Evolutionary conservation across 148 eudicot species (phyloP).

Genomic region (Rhododendron vialii): DNA sequence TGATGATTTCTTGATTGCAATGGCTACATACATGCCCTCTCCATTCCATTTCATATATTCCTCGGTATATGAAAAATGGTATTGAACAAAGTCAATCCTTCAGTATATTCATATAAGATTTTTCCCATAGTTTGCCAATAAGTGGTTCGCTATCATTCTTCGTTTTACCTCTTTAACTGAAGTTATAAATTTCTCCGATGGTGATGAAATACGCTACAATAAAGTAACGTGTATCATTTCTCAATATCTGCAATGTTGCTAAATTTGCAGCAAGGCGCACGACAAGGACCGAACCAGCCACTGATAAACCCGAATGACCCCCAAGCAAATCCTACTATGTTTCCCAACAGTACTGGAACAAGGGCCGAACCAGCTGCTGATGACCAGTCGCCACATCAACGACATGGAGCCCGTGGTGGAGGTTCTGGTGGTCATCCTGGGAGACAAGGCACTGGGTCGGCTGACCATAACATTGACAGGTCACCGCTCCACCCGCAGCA

Average conservation of each 20-base stretch:
- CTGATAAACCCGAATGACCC: constrained; percentile 52
- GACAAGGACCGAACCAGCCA: no score
- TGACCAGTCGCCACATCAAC: constrained; percentile 13
- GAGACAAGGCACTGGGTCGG: constrained; percentile 6
- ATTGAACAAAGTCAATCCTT: not conserved
- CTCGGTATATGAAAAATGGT: not conserved
- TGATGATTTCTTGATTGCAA: no score
- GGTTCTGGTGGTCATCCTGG: not conserved
- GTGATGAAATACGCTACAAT: not conserved
- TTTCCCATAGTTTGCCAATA: not conserved
- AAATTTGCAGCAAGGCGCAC: constrained; percentile 14
- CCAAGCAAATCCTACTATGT: constrained; percentile 35
- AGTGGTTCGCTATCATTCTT: not conserved
- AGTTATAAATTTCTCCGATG: no score
- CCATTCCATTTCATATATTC: no score
- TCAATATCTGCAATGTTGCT: not conserved
- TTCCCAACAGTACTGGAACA: constrained; percentile 11
- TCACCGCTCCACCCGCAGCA: constrained; percentile 21
- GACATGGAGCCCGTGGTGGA: constrained; percentile 23
- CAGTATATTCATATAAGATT: not conserved
- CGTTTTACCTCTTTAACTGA: no score
- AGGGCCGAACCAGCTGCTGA: constrained; percentile 9
- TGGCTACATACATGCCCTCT: no score
- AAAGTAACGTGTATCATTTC: not conserved
- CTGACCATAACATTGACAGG: constrained; percentile 10